These are phyloP conservation scores for Cadophora luteo-olivacea DNA, from an alignment of 2,329 filamentous ascomycete genomes.

Conservation along the genomic window DNA sequence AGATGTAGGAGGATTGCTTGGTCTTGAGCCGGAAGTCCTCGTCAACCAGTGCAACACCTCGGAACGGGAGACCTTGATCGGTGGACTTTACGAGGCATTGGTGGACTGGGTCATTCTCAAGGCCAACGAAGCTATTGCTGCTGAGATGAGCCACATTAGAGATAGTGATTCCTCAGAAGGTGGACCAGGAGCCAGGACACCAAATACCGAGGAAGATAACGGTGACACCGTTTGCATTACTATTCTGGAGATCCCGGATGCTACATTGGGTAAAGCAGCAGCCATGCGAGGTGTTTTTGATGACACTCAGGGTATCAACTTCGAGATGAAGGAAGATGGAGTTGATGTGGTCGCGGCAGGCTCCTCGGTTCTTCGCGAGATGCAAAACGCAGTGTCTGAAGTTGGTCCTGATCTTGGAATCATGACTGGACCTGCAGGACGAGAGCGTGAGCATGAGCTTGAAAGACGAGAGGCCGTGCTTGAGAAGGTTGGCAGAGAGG, in stretches of 20 bases:
- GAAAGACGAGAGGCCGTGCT: conserved; percentile 85
- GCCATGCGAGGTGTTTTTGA: conserved; percentile 92
- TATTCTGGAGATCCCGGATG: conserved; percentile 83
- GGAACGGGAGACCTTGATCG: conserved; percentile 82
- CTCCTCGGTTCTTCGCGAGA: conserved; percentile 86
- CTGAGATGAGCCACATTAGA: conserved; percentile 72
- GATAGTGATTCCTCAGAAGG: conserved; percentile 74
- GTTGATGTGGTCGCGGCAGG: conserved; percentile 76
- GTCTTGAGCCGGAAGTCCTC: conserved; percentile 85
- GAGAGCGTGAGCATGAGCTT: conserved; percentile 77
- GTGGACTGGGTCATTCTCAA: conserved; percentile 94
- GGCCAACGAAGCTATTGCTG: conserved; percentile 83
- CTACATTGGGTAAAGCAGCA: conserved; percentile 84
- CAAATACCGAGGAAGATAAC: conserved; percentile 72
- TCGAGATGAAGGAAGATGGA: conserved; percentile 96
- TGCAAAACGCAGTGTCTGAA: conserved; percentile 80
- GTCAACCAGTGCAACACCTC: conserved; percentile 80
- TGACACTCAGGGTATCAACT: conserved; percentile 89
- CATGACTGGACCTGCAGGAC: conserved; percentile 67
- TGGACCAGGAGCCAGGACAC: conserved; percentile 64
- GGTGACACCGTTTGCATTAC: conserved; percentile 89
- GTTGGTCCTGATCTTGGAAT: conserved; percentile 82
- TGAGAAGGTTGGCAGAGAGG: conserved; percentile 84
- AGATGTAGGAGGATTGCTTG: conserved; percentile 85
- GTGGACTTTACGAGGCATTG: conserved; percentile 88